Base-by-base conservation (phyloP, 192 early-diverging fungal genomes). In the Diversispora epigaea region DNA sequence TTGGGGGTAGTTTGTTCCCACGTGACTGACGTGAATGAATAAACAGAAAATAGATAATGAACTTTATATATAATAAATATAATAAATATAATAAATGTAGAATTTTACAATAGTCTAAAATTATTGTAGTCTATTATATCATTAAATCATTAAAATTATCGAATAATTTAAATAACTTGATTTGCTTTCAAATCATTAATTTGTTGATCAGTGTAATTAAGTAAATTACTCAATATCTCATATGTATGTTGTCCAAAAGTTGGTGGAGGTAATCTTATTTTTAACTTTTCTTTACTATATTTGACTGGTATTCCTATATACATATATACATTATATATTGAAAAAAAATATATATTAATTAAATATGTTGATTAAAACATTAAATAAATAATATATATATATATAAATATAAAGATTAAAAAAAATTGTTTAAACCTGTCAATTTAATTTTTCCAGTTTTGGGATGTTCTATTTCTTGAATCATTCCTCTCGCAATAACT, bases 191-290 rank as follows among this genome's bases (percentile, higher is more conserved):
- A 67, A 1, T 62, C 54, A 1, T 78, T 79, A 22, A 97, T 86
- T 57, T 89, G 85, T 6, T 78, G 49, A 14, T 87, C 71, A 7
- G 77, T 77, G 78, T 94, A 96, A 1, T 89, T 88, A 21, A 95
- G 79, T 11, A 93, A 79, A 0, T 80, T 71, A 21, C 47, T 69
- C 72, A 98, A 80, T 17, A 98, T 84, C 46, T 93, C 88, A n/a
- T 84, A 81, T 6, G 95, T 97, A 82, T 98, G 95, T 76, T 97
- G 87, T 46, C 95, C 96, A 14, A 97, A 82, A 66, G 87, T 79
- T 17, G 94, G 95, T 17, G 96, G 95, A 6, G 94, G 89, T 19
- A 85, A 58, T 19, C 93, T 78, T 64, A 95, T 89, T 25, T 76
- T 86, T 17, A 87, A 87, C 12, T 84, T 79, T 0, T 87, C 90